Evolutionary conservation across 2,329 filamentous ascomycete genomes (phyloP).

Genomic region (Pseudopithomyces maydicus): DNA sequence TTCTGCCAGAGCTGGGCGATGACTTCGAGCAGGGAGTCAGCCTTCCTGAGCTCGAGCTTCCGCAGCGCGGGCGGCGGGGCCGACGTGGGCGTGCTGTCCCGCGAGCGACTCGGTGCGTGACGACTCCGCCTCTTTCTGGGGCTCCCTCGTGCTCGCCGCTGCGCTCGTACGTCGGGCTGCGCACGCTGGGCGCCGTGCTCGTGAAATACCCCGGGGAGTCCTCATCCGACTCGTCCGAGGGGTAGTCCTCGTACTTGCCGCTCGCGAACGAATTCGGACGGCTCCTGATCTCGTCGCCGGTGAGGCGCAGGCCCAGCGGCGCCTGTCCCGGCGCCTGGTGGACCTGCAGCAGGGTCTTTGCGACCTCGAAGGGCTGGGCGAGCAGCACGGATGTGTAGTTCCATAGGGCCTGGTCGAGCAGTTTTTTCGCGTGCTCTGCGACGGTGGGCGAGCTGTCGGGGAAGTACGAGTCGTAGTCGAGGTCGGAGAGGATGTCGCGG

Average conservation of each 20-base stretch:
- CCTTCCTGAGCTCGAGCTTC: conserved; percentile 71
- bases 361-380: conserved; percentile 95
- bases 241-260: conserved; percentile 48
- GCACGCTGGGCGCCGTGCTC: conserved; percentile 64
- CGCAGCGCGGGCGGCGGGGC: conserved; percentile 55
- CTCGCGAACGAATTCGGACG: conserved; percentile 39
- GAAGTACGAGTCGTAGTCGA: conserved; percentile 90
- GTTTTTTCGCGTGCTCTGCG: conserved; percentile 73
- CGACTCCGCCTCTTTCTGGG: conserved; percentile 39
- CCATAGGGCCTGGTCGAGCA: conserved; percentile 86
- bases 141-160: conserved; percentile 44
- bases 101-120: conserved; percentile 46
- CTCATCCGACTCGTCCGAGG: conserved; percentile 74
- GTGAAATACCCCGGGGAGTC: conserved; percentile 78
- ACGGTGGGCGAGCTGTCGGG: conserved; percentile 72
- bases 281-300: conserved; percentile 29
- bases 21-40: conserved; percentile 84
- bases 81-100: conserved; percentile 45
- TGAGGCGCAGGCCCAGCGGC: conserved; percentile 24
- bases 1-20: conserved; percentile 87
- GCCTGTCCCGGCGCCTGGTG: conserved; percentile 54
- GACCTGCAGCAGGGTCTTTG: conserved; percentile 89
- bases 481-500: conserved; percentile 83
- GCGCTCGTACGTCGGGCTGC: conserved; percentile 41
- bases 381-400: conserved; percentile 89